These are phyloP conservation scores for Globisporangium iwayamae DNA, from an alignment of 352 stramenopile species.

Conservation along the genomic window DNA sequence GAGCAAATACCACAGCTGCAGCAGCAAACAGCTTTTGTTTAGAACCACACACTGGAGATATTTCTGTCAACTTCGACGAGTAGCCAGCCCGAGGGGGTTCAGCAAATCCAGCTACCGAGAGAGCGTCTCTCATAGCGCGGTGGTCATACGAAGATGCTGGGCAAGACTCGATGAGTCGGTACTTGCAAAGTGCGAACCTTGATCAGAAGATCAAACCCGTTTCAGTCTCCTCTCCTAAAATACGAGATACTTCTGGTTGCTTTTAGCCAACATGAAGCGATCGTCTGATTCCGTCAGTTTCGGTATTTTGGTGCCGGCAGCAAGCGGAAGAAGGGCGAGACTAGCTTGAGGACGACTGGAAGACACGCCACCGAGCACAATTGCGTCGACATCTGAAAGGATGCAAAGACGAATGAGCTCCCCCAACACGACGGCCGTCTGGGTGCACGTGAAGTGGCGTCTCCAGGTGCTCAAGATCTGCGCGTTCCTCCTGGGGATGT, in stretches of 20 bases:
- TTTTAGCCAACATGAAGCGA: too few species aligned
- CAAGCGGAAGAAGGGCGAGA: neutral
- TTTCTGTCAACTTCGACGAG: neutral
- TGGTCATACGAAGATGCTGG: too few species aligned
- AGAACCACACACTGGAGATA: neutral
- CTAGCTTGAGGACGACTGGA: neutral
- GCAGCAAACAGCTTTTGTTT: too few species aligned
- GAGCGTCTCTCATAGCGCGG: too few species aligned
- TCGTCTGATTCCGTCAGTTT: neutral
- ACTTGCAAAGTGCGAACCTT: too few species aligned
- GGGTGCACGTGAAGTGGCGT: constrained; percentile 7
- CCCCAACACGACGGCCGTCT: neutral
- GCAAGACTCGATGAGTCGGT: too few species aligned
- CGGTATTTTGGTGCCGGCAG: neutral
- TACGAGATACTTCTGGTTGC: too few species aligned
- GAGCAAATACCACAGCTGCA: too few species aligned
- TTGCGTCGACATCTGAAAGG: neutral
- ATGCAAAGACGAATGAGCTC: neutral
- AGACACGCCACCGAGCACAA: neutral
- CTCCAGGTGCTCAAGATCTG: constrained; percentile 13
- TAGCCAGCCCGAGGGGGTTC: too few species aligned
- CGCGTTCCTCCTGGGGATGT: constrained; percentile 14
- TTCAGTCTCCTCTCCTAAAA: too few species aligned
- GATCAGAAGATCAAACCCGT: too few species aligned
- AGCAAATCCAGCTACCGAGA: too few species aligned